A percentile compares a stretch with the other conserved stretches of the same genome.
These are phyloP conservation scores for Candida nanaspora DNA, from an alignment of 805 yeast genomes.

Conservation along the genomic window DNA sequence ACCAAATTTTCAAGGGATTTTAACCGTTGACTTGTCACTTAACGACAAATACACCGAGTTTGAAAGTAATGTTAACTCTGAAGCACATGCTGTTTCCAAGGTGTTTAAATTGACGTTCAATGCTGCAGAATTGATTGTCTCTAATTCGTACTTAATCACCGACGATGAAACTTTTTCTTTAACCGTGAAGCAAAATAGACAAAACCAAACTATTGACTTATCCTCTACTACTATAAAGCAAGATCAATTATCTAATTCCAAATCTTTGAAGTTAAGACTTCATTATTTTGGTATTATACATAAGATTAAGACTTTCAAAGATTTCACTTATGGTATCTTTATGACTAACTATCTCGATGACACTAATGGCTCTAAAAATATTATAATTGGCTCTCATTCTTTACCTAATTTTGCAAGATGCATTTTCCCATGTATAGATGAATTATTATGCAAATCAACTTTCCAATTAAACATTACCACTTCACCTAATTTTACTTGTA, in stretches of 20 bases:
- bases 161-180: conserved; percentile 10
- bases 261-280: conserved; percentile 17
- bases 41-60: no score
- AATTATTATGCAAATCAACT: conserved; percentile 45
- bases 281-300: conserved; percentile 46
- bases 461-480: conserved; percentile 45
- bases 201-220: conserved; percentile 28
- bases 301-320: conserved; percentile 43
- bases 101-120: conserved; percentile 29
- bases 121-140: conserved; percentile 33
- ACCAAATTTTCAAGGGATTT: conserved; percentile 38
- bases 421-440: conserved; percentile 68
- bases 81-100: conserved; percentile 4
- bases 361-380: conserved; percentile 42
- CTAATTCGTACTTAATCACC: conserved; percentile 22
- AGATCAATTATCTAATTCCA: conserved; percentile 4
- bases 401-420: conserved; percentile 60
- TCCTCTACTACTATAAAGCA: conserved; percentile 19
- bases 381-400: conserved; percentile 60
- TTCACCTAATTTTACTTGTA: conserved; percentile 35
- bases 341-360: conserved; percentile 54
- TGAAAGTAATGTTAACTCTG: conserved; percentile 6
- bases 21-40: conserved; percentile 23
- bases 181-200: conserved; percentile 28
- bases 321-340: conserved; percentile 58